Conservation (phyloP, 345 rosid genomes). For the Aegle marmelos region DNA sequence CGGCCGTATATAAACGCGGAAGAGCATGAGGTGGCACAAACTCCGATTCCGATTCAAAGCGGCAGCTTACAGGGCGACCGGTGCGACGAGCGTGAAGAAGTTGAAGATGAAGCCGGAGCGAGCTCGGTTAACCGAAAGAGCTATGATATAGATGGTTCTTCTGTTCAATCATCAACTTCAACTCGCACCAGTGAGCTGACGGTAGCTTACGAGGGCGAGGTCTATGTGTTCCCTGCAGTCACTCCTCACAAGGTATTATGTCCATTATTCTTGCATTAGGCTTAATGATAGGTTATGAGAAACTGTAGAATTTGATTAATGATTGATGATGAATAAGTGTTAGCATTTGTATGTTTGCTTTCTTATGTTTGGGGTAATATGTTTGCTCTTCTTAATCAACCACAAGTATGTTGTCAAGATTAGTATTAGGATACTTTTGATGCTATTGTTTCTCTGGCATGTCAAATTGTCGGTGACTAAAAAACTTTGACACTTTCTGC, state of each 20-base stretch:
- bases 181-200: conserved; percentile 41
- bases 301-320: not conserved
- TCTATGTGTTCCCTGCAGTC: conserved; percentile 46
- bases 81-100: not conserved
- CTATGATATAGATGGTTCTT: not conserved
- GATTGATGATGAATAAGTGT: not conserved
- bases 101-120: too few species aligned
- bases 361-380: not conserved
- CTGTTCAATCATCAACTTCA: not conserved
- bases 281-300: too few species aligned
- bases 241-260: conserved; percentile 30
- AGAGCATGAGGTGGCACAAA: not conserved
- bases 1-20: conserved; percentile 8
- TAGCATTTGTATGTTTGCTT: not conserved
- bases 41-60: not conserved
- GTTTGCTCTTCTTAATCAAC: not conserved
- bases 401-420: too few species aligned
- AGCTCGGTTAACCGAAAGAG: too few species aligned
- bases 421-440: not conserved
- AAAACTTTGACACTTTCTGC: not conserved
- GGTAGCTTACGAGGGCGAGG: conserved; percentile 46
- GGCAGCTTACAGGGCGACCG: not conserved
- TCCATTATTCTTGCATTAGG: not conserved
- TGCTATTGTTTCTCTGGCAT: not conserved
- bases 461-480: not conserved